Evolutionary conservation across 108 stramenopile species (phyloP).

Genomic region (Nitzschia putrida): DNA sequence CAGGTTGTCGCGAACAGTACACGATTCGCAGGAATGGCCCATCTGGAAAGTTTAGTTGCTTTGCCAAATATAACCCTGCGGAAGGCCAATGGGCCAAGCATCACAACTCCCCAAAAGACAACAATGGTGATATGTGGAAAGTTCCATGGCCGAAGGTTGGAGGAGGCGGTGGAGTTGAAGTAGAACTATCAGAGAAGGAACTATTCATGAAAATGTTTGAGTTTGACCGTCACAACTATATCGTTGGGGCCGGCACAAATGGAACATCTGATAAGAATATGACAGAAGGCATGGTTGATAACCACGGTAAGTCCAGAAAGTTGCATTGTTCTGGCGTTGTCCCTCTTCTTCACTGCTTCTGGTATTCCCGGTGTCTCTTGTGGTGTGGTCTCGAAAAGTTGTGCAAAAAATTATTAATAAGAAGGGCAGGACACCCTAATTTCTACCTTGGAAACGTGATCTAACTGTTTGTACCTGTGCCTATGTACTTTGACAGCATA

Average conservation of each 20-base stretch:
- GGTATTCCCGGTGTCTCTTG: neutral
- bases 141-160: slow-evolving; percentile 24
- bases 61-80: slow-evolving; percentile 21
- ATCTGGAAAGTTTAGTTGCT: slow-evolving; percentile 8
- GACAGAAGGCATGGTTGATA: slow-evolving; percentile 28
- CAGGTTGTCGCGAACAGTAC: slow-evolving; percentile 24
- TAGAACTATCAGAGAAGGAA: slow-evolving; percentile 2
- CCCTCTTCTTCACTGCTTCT: neutral
- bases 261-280: slow-evolving; percentile 14
- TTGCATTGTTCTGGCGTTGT: neutral
- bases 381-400: neutral
- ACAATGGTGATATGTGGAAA: neutral
- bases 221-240: slow-evolving; percentile 12
- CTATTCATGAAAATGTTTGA: slow-evolving; percentile 18
- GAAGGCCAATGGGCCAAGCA: slow-evolving; percentile 8
- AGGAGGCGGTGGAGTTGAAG: slow-evolving; percentile 7
- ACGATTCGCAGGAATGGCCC: neutral
- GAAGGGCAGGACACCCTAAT: too few relatives aligned
- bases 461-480: too few relatives aligned
- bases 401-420: too few relatives aligned
- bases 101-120: slow-evolving; percentile 8
- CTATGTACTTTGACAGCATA: slow-evolving; percentile 9
- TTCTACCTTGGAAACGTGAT: too few relatives aligned
- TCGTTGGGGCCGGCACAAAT: slow-evolving; percentile 7
- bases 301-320: slow-evolving; percentile 7